Percentiles rank a stretch among this genome's conserved stretches.
These are phyloP conservation scores for Debaryomyces robertsiae DNA, from an alignment of 1,139 yeast genomes.

Conservation along the genomic window DNA sequence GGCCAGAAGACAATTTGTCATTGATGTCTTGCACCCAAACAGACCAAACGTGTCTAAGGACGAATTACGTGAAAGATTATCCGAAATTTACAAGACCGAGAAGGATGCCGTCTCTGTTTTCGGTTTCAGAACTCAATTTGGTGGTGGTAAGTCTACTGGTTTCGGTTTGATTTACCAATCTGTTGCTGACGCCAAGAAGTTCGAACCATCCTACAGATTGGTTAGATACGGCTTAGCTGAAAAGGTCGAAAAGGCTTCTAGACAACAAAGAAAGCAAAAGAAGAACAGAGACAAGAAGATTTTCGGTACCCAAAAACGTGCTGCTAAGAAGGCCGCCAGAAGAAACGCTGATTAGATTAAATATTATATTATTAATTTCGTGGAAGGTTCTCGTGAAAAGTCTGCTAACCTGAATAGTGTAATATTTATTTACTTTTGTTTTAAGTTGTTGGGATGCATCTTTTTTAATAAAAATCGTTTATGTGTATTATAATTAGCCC, in stretches of 20 bases:
- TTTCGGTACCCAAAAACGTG: slow-evolving; percentile 97
- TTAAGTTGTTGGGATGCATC: slow-evolving; percentile 20
- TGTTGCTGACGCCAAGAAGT: slow-evolving; percentile 95
- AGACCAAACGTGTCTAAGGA: slow-evolving; percentile 99
- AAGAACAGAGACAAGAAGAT: slow-evolving; percentile 99
- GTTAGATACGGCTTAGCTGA: slow-evolving; percentile 98
- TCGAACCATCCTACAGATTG: slow-evolving; percentile 99
- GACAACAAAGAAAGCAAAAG: slow-evolving; percentile 99
- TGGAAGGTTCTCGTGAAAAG: slow-evolving; percentile 11
- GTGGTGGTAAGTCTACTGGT: slow-evolving; percentile 99
- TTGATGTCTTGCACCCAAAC: slow-evolving; percentile 99
- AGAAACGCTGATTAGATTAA: slow-evolving; percentile 55
- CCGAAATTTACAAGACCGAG: slow-evolving; percentile 96
- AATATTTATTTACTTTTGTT: slow-evolving; percentile 17
- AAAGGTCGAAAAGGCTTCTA: slow-evolving; percentile 95
- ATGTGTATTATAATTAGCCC: slow-evolving; percentile 19
- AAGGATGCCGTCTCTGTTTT: slow-evolving; percentile 98
- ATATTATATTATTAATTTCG: slow-evolving; percentile 17
- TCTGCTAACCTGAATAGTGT: slow-evolving; percentile 20
- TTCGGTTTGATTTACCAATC: slow-evolving; percentile 99
- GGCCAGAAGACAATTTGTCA: slow-evolving; percentile 99
- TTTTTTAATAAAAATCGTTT: slow-evolving; percentile 17
- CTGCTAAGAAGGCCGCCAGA: slow-evolving; percentile 88
- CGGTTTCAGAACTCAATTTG: slow-evolving; percentile 99
- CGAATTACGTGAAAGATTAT: slow-evolving; percentile 97